Base-by-base conservation (phyloP, 495 filamentous ascomycete species). In the Evernia prunastri region DNA sequence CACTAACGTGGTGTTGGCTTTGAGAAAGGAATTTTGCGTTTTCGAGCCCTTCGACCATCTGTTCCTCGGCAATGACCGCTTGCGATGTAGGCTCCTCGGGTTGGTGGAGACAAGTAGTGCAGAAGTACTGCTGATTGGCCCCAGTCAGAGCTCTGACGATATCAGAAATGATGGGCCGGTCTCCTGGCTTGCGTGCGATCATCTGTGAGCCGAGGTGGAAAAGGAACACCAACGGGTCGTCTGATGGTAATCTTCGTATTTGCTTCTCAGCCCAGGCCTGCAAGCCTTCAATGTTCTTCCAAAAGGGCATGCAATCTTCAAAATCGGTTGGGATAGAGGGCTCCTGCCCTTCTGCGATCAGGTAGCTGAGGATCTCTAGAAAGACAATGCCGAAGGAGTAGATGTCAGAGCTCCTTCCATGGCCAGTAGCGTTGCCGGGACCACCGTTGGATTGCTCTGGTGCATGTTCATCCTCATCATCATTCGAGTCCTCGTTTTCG, bases 51-150 rank as follows among this genome's bases (percentile, higher is more conserved):
- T 43, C 40, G 40, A 43, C 40, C 40, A 43, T 43, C 40, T 60
- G 58, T 47, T 60, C 58, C 58, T 60, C 58, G 18, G 58, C 58
- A 31, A 37, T 40, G 15, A 43, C 23, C 42, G 37, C 18, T 60
- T 60, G 58, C 17, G 39, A 35, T 15, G 40, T 60, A 20, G 58
- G 58, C 33, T 60, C 37, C 42, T 45, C 58, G 37, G 23, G 58
- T 13, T 60, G 35, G 0, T 60, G 3, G 58, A 60, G 33, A 37
- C 58, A 60, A 12, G 58, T 25, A 20, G 58, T 43, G 27, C 58
- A 60, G 12, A 60, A 60, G 25, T 60, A 60, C 33, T 35, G 8
- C 15, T 60, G 20, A 23, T 40, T 27, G 4, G 37, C 39, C 5
- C 23, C 29, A 7, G 18, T 40, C 25, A 60, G 58, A 11, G 25